These are phyloP conservation scores for Echium plantagineum DNA, from an alignment of 257 asterid genomes.

Conservation along the genomic window DNA sequence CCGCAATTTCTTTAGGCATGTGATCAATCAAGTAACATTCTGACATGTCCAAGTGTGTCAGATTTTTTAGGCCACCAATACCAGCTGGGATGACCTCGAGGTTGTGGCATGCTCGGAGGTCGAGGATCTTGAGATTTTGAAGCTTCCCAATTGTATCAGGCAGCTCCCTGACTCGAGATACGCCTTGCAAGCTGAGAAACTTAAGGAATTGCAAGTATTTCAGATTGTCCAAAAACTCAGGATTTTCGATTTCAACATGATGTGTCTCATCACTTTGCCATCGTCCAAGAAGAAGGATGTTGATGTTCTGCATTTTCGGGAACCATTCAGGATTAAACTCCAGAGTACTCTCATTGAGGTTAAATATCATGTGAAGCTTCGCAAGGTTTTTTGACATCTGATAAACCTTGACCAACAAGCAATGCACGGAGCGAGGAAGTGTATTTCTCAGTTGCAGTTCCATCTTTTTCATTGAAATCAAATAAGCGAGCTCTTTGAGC, in stretches of 20 bases:
- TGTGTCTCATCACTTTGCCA: slow-evolving; percentile 6
- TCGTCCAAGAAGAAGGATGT: slow-evolving; percentile 9
- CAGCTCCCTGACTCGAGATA: slow-evolving; percentile 2
- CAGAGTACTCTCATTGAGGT: slow-evolving; percentile 5
- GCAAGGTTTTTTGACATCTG: neutral
- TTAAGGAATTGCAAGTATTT: neutral
- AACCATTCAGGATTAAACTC: neutral
- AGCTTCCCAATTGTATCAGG: neutral
- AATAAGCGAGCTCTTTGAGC: slow-evolving; percentile 2
- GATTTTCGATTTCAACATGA: slow-evolving; percentile 12
- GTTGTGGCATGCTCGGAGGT: slow-evolving; percentile 14
- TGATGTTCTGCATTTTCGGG: neutral
- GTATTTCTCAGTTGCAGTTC: neutral
- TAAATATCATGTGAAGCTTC: neutral
- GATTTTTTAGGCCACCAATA: neutral
- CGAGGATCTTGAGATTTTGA: slow-evolving; percentile 4
- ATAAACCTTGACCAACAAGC: slow-evolving; percentile 1
- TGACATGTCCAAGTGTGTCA: slow-evolving; percentile 7
- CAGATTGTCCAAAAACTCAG: neutral
- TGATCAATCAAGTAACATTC: slow-evolving; percentile 2
- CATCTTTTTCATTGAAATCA: neutral
- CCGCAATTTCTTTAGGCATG: neutral
- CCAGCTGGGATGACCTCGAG: slow-evolving; percentile 6
- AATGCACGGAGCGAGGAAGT: neutral
- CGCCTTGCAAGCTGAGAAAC: slow-evolving; percentile 12